Evolutionary conservation across 169 alveolate genomes (phyloP).

Genomic region (Plasmodium knowlesi): DNA sequence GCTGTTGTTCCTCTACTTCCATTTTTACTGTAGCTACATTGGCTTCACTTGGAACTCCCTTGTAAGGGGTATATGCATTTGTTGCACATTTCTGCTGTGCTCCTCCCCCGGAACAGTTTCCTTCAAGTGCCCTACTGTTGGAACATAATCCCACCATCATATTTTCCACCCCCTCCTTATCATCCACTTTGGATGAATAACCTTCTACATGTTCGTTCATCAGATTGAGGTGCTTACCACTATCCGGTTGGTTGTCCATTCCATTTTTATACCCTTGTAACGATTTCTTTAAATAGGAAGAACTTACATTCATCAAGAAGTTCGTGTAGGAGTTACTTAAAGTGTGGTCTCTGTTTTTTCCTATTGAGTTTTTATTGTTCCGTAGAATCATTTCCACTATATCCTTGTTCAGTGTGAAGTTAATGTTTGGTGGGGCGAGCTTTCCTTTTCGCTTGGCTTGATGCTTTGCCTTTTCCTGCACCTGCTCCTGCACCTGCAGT

Average conservation of each 20-base stretch:
- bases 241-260: not conserved
- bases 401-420: constrained; percentile 15
- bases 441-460: not conserved
- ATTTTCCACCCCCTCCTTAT: no score
- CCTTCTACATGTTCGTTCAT: not conserved
- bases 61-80: not conserved
- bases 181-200: not conserved
- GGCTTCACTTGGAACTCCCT: not conserved
- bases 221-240: not conserved
- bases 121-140: not conserved
- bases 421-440: not conserved
- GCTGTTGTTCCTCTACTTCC: not conserved
- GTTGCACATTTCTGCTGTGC: not conserved
- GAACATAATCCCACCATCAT: not conserved
- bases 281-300: constrained; percentile 18
- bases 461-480: not conserved
- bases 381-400: constrained; percentile 45
- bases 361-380: constrained; percentile 34
- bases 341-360: not conserved
- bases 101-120: not conserved
- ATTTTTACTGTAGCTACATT: not conserved
- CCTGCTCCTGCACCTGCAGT: no score
- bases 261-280: not conserved
- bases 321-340: constrained; percentile 28
- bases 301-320: constrained; percentile 35